Base-by-base conservation (phyloP, 1,284 basidiomycete genomes). In the Sphagnurus paluster region DNA sequence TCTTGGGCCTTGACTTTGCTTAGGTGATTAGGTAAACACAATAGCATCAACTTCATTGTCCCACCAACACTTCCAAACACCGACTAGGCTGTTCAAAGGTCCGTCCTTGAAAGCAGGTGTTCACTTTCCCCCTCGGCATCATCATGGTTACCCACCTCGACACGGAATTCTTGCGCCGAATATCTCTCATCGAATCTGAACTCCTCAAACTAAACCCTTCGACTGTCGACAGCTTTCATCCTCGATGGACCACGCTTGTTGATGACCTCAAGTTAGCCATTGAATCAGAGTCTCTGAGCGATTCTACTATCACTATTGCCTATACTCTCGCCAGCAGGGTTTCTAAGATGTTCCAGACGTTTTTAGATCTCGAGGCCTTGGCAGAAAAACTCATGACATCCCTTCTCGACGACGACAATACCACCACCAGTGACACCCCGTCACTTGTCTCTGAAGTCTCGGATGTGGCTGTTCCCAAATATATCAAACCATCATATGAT, bases 401-500 rank as follows among this genome's bases (percentile, higher is more conserved):
- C 8, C 44, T 48, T 7, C 36, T 42, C 3, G 14, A 39, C 9
- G 50, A 54, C 13, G 16, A 29, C 5, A 9, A 28, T 8, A 1
- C 3, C 16, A 21, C 39, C 17, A 23, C 29, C 25, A 25, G 5
- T 24, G 24, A 26, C 25, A 10, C 19, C 9, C 16, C 36, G 11
- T 20, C 13, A 9, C 2, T 8, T 8, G 14, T 21, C 23, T 19
- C 23, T 11, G 29, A 41, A 28, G 17, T 14, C 16, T 19, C 20
- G 23, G 13, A 33, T 17, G 16, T 14, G 5, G 9, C 17, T 17
- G 7, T 46, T 14, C 56, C 63, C 6, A 34, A 59, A 3, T 73
- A 71, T 43, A 64, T 72, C 9, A 50, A 55, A 9, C 54, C 55
- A 0, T 64, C 68, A 0, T 69, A 73, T 42, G 57, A 59, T 14